A percentile compares a stretch with the other conserved stretches of the same genome.
Evolutionary conservation across 495 filamentous ascomycete genomes (phyloP).

Genomic region (Aspergillus mulundensis): DNA sequence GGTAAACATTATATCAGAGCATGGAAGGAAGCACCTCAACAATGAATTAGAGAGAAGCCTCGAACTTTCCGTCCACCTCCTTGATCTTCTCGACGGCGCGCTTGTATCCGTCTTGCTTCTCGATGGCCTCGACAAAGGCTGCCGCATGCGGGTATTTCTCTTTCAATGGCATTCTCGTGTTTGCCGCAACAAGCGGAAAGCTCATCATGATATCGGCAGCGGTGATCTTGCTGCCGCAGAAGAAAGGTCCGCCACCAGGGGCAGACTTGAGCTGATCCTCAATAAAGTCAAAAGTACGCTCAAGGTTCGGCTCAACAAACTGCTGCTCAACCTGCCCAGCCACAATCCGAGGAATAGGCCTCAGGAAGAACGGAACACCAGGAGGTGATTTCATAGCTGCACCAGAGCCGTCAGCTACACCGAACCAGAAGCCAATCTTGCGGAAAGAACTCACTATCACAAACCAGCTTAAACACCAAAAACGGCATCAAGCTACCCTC

Average conservation of each 20-base stretch:
- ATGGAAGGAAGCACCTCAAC: not conserved
- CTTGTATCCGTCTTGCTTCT: constrained; percentile 60
- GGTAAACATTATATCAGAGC: not conserved
- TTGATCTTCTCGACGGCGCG: constrained; percentile 56
- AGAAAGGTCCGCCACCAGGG: constrained; percentile 57
- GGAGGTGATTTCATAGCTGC: constrained; percentile 58
- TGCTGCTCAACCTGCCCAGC: constrained; percentile 54
- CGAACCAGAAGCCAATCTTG: not conserved
- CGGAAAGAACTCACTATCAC: constrained; percentile 46
- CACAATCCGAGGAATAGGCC: constrained; percentile 65
- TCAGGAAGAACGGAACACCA: constrained; percentile 75
- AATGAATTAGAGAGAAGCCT: constrained; percentile 31
- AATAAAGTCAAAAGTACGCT: constrained; percentile 64
- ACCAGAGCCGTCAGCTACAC: not conserved
- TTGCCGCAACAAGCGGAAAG: constrained; percentile 63
- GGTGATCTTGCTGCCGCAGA: constrained; percentile 69
- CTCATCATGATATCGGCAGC: constrained; percentile 78
- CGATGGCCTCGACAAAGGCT: constrained; percentile 59
- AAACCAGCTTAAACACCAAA: constrained; percentile 55
- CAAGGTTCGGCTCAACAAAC: constrained; percentile 62
- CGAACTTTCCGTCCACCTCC: constrained; percentile 55
- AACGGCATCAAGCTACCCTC: constrained; percentile 77
- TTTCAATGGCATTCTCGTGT: constrained; percentile 37
- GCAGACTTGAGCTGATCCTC: constrained; percentile 65
- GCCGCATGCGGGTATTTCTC: constrained; percentile 59